Conservation (phyloP, 1,284 basidiomycete genomes). For the Ceratobasidium papillatum region DNA sequence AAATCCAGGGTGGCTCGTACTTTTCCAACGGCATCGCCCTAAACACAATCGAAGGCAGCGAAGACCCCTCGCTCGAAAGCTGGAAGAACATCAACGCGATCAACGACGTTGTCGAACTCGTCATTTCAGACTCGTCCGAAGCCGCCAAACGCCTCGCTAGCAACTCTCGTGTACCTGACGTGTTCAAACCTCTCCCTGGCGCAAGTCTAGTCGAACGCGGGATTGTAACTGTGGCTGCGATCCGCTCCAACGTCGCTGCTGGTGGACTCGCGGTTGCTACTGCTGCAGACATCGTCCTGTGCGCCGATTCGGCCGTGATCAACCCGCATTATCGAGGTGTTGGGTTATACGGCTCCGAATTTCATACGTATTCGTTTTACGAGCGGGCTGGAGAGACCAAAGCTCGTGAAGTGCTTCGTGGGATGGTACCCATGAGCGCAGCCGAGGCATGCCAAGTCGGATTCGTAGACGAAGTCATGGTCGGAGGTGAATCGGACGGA, state of each 20-base stretch:
- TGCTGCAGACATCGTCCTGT: conserved; percentile 55
- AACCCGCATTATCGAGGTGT: conserved; percentile 58
- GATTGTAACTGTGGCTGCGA: conserved; percentile 55
- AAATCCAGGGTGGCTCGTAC: conserved; percentile 52
- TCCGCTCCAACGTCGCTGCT: conserved; percentile 57
- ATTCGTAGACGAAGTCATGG: conserved; percentile 51
- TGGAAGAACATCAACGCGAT: conserved; percentile 59
- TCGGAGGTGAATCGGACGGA: conserved; percentile 32
- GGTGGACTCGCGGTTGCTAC: conserved; percentile 58
- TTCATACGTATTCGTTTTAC: conserved; percentile 56
- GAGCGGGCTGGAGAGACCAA: conserved; percentile 52
- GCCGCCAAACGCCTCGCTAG: conserved; percentile 37
- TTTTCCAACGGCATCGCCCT: conserved; percentile 59
- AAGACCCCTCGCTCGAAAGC: conserved; percentile 54
- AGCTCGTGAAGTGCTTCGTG: conserved; percentile 51
- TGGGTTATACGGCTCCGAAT: conserved; percentile 56
- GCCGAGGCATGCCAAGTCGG: conserved; percentile 48
- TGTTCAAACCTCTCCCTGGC: conserved; percentile 46
- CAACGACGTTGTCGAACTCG: conserved; percentile 54
- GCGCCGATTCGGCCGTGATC: conserved; percentile 53
- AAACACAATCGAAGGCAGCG: conserved; percentile 55
- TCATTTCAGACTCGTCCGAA: conserved; percentile 48
- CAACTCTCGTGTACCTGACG: conserved; percentile 51
- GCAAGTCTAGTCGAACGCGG: conserved; percentile 50
- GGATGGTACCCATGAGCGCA: conserved; percentile 56